These are phyloP conservation scores for Asterochloris erici DNA, from an alignment of 139 green algal genomes.

Conservation along the genomic window DNA sequence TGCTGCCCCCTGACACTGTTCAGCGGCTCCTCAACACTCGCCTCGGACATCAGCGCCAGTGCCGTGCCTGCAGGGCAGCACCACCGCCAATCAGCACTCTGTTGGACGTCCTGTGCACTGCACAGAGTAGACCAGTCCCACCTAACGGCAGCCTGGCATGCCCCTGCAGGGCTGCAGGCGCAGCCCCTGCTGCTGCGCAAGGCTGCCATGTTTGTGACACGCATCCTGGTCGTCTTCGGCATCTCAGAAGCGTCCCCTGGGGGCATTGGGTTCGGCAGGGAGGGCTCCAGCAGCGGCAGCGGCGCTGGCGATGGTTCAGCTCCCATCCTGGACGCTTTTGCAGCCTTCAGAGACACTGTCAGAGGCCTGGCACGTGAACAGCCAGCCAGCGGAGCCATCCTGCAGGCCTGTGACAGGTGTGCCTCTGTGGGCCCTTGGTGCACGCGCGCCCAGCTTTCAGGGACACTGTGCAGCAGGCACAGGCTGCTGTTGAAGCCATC, in stretches of 20 bases:
- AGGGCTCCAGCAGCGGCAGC: not conserved
- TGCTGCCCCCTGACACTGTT: too few species aligned
- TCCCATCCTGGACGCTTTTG: slow-evolving; percentile 70
- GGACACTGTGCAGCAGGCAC: too few species aligned
- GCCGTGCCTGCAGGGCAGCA: too few species aligned
- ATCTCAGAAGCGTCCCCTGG: slow-evolving; percentile 49
- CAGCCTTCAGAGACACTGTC: slow-evolving; percentile 68
- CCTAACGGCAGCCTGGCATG: too few species aligned
- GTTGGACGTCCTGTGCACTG: too few species aligned
- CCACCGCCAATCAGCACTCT: too few species aligned
- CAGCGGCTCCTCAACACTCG: too few species aligned
- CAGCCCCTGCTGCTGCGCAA: slow-evolving; percentile 77
- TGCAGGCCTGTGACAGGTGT: slow-evolving; percentile 67
- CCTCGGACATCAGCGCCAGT: too few species aligned
- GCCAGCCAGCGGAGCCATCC: slow-evolving; percentile 24
- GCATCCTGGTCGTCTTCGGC: slow-evolving; percentile 82
- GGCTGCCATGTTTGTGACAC: slow-evolving; percentile 69
- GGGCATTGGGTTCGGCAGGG: slow-evolving; percentile 41
- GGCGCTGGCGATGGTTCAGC: slow-evolving; percentile 22
- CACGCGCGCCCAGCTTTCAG: not conserved
- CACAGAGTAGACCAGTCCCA: too few species aligned
- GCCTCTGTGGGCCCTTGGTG: not conserved
- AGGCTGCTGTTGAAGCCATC: too few species aligned
- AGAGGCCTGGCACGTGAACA: not conserved
- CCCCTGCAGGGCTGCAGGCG: slow-evolving; percentile 25